These are phyloP conservation scores for Phenoliferia sp. DNA, from an alignment of 1,284 basidiomycete species.

Conservation along the genomic window DNA sequence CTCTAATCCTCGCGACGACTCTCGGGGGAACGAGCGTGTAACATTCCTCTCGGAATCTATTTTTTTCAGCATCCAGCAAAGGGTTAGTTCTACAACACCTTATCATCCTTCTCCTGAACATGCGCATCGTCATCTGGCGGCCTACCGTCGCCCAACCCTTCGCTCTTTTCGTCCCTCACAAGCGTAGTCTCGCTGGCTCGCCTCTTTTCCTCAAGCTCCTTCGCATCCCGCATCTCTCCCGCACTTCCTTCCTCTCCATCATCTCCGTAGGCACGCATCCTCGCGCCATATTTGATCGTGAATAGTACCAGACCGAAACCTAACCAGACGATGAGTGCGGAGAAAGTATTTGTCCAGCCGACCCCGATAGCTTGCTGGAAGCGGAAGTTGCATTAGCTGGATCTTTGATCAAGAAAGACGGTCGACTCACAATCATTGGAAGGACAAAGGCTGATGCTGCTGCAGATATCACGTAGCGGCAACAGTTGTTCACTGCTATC, in stretches of 20 bases:
- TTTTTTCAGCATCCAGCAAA: too few relatives aligned
- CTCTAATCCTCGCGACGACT: too few relatives aligned
- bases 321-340: conserved; percentile 47
- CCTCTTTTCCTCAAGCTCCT: neutral
- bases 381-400: too few relatives aligned
- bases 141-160: too few relatives aligned
- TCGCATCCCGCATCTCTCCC: neutral
- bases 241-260: conserved; percentile 3
- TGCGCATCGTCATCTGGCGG: too few relatives aligned
- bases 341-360: conserved; percentile 51
- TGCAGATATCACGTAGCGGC: conserved; percentile 45
- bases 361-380: conserved; percentile 50
- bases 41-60: too few relatives aligned
- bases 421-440: conserved; percentile 46
- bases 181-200: neutral
- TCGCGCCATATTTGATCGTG: conserved; percentile 12
- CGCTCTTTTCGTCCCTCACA: too few relatives aligned
- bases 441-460: conserved; percentile 48
- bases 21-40: too few relatives aligned
- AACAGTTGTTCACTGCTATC: conserved; percentile 35
- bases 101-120: too few relatives aligned
- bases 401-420: neutral
- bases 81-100: too few relatives aligned
- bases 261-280: conserved; percentile 14
- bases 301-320: conserved; percentile 43